Percentiles rank a stretch among this genome's conserved stretches.
phyloP scores from a whole-genome alignment of 768 basidiomycete genomes.

The Austroboletus festivus region DNA sequence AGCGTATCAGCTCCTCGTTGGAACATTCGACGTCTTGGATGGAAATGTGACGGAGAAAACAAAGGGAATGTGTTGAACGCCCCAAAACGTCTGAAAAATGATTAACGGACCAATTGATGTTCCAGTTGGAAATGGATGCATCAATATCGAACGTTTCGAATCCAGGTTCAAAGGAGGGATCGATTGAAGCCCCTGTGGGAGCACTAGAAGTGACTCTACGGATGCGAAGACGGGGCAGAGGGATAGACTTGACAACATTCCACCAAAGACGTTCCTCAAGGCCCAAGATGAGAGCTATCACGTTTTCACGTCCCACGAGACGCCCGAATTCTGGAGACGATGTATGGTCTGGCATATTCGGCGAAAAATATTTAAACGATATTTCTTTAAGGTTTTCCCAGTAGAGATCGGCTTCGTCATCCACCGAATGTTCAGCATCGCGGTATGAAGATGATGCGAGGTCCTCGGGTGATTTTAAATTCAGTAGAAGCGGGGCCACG shows the following conservation, averaged over 20 bases:
- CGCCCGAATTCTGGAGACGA: conserved; percentile 1
- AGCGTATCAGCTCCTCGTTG: conserved; percentile 16
- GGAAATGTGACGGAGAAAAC: conserved; percentile 11
- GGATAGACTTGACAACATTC: conserved; percentile 1
- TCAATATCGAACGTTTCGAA: conserved; percentile 20
- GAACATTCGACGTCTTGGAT: conserved; percentile 15
- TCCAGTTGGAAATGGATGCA: background rate
- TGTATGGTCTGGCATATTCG: background rate
- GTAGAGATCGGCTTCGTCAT: background rate
- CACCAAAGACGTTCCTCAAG: conserved; percentile 5
- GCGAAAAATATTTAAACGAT: conserved; percentile 11
- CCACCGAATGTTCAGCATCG: background rate
- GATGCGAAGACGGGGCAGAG: conserved; percentile 16
- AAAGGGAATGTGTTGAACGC: conserved; percentile 15
- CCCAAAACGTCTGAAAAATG: conserved; percentile 16
- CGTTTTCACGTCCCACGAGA: conserved; percentile 14
- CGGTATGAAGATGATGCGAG: conserved; percentile 14
- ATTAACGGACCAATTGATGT: conserved; percentile 5
- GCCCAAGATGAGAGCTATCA: conserved; percentile 18
- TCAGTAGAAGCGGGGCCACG: background rate
- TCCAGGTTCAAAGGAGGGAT: conserved; percentile 14
- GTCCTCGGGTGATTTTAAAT: conserved; percentile 10
- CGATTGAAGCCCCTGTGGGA: conserved; percentile 1
- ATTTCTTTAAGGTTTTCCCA: conserved; percentile 15
- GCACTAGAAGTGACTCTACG: conserved; percentile 5